Base-by-base conservation (phyloP, 106 monocot genomes). In the Acorus calamus region DNA sequence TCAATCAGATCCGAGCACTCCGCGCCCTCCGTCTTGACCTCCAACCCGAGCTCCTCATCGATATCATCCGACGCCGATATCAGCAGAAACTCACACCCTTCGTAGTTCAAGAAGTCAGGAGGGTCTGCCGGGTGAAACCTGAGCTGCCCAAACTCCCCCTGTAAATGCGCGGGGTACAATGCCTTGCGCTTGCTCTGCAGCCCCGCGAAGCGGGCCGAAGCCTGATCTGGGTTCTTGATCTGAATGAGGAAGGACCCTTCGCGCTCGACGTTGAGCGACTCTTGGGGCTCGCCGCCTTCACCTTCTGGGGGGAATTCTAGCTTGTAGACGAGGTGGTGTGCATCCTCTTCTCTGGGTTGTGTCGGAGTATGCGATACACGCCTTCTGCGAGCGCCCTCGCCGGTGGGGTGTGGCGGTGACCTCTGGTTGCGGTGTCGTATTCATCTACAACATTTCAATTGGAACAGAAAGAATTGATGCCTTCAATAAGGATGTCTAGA, bases 281-380 rank as follows among this genome's bases (percentile, higher is more conserved):
- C 84, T 63, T 87, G 79, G 3, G 87, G 84, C 54, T 68, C 59
- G 47, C 44, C 77, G 53, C 62, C 63, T 5, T 46, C 48, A 9
- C 67, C 70, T 2, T 58, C 57, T 0, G 66, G 66, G 3, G 80
- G 88, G 45, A 81, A 64, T 49, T 86, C 81, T 3, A 92, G 83
- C 73, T 78, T 92, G 81, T 92, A 92, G 52, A 92, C 54, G 56
- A 92, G 81, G 73, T 92, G 84, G 91, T 81, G 71, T 92, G 86
- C 6, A 52, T 50, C 28, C 52, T 51, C 42, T 69, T 46, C 0
- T 71, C 70, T 1, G 59, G 55, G 49, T 80, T 69, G 76, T 92
- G 91, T 60, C 71, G 47, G 7, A 92, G 62, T 61, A 92, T 81
- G 65, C 81, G 70, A 69, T 92, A 92, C n/a, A 86, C 74, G 3